These are phyloP conservation scores for Nicotiana paniculata DNA, from an alignment of 257 asterid species.

Conservation along the genomic window DNA sequence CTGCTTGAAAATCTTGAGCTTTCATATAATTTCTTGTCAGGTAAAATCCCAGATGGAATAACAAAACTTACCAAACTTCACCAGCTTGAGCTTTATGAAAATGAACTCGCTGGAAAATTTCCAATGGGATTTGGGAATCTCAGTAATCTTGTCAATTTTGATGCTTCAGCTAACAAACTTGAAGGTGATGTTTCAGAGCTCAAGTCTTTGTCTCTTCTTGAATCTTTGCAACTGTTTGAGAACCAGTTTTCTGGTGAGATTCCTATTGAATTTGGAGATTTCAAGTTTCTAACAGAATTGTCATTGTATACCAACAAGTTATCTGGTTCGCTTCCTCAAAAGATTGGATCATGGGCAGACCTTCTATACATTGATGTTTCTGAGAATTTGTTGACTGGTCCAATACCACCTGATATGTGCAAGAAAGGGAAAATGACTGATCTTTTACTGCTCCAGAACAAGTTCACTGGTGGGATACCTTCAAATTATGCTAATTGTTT, in stretches of 20 bases:
- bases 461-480: conserved; percentile 35
- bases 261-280: conserved; percentile 37
- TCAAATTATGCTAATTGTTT: conserved; percentile 28
- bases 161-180: conserved; percentile 27
- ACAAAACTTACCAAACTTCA: conserved; percentile 25
- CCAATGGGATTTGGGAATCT: conserved; percentile 34
- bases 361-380: conserved; percentile 32
- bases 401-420: conserved; percentile 49
- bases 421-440: conserved; percentile 21
- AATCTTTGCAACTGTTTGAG: conserved; percentile 32
- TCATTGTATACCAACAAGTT: conserved; percentile 29
- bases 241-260: conserved; percentile 34
- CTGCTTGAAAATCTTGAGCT: conserved; percentile 39
- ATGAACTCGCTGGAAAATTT: conserved; percentile 27
- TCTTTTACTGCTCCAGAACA: conserved; percentile 32
- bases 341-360: conserved; percentile 36
- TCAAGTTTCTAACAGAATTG: conserved; percentile 22
- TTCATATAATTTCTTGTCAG: conserved; percentile 21
- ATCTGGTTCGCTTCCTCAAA: conserved; percentile 33
- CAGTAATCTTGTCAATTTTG: conserved; percentile 24
- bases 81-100: conserved; percentile 35
- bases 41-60: conserved; percentile 32
- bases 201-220: conserved; percentile 19
- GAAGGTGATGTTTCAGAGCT: conserved; percentile 37
- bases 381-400: conserved; percentile 26